Evolutionary conservation across 495 filamentous ascomycete genomes (phyloP).

Genomic region (Peziza echinospora): DNA sequence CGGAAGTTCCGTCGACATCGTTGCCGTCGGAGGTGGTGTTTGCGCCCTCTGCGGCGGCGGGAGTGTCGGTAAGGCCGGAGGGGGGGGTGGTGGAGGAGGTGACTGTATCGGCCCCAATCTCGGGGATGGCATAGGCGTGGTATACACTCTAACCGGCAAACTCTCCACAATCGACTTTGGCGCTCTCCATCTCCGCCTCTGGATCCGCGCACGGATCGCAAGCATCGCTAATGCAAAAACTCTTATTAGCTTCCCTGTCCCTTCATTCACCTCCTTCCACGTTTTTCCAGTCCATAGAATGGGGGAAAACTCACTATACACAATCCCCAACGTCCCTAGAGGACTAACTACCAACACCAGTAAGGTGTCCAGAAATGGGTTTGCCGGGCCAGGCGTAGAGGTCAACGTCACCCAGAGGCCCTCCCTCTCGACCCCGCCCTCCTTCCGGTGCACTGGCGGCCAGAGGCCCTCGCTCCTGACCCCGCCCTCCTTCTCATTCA

Average conservation of each 20-base stretch:
- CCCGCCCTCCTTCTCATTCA: no score
- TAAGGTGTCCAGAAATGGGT: constrained; percentile 88
- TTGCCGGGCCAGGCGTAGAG: constrained; percentile 73
- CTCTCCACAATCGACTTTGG: constrained; percentile 89
- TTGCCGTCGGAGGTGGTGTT: constrained; percentile 23
- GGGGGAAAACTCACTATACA: constrained; percentile 33
- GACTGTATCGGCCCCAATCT: neutral
- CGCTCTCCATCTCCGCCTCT: constrained; percentile 78
- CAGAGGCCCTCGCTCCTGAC: neutral
- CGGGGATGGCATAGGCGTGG: neutral
- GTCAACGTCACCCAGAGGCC: constrained; percentile 92
- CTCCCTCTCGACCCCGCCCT: constrained; percentile 28
- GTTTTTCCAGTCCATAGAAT: no score
- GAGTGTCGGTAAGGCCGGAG: neutral
- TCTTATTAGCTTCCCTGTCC: neutral
- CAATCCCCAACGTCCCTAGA: constrained; percentile 72
- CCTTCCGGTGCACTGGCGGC: neutral
- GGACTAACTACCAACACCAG: constrained; percentile 83
- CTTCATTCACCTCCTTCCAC: no score
- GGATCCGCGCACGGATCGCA: constrained; percentile 68
- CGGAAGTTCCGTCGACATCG: constrained; percentile 47
- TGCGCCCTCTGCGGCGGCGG: neutral
- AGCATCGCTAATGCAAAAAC: constrained; percentile 35
- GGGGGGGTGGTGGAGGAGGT: neutral
- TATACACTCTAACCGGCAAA: constrained; percentile 80